phyloP scores from a whole-genome alignment of 2,329 filamentous ascomycete species.

The Fusarium pseudoanthophilum region DNA sequence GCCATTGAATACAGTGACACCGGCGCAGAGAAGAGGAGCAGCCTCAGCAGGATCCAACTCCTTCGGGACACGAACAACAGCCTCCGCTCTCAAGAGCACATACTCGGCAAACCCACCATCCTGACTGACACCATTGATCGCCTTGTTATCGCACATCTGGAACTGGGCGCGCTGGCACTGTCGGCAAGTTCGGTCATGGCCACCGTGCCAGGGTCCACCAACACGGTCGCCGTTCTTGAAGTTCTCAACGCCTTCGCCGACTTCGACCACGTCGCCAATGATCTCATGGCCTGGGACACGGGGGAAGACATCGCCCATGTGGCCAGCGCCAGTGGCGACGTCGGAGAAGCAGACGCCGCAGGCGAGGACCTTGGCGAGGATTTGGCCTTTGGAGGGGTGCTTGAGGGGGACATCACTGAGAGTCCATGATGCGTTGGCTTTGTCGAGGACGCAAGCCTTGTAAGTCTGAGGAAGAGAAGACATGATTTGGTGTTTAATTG shows the following conservation, averaged over 20 bases:
- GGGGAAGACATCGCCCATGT: constrained; percentile 67
- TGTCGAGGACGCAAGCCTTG: constrained; percentile 72
- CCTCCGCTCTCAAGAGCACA: constrained; percentile 68
- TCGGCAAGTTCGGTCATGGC: constrained; percentile 70
- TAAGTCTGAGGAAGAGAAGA: constrained; percentile 69
- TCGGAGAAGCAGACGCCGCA: constrained; percentile 80
- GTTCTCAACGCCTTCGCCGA: constrained; percentile 66
- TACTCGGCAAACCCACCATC: constrained; percentile 78
- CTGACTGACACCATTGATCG: constrained; percentile 72
- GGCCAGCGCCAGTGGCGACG: constrained; percentile 56
- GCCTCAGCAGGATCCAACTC: constrained; percentile 63
- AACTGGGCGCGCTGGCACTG: constrained; percentile 71
- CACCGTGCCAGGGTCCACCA: constrained; percentile 61
- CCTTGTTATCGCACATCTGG: constrained; percentile 73
- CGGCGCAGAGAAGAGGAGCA: constrained; percentile 72
- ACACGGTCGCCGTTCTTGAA: constrained; percentile 74
- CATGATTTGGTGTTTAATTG: constrained; percentile 33
- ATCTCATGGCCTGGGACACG: constrained; percentile 77
- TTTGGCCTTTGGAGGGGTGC: constrained; percentile 64
- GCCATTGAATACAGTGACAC: constrained; percentile 71
- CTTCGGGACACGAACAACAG: constrained; percentile 65
- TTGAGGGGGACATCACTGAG: constrained; percentile 70
- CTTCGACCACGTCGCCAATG: constrained; percentile 72
- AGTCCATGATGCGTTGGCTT: constrained; percentile 61
- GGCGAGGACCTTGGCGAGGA: constrained; percentile 77